Conservation (phyloP, 2,329 filamentous ascomycete species). For the Fusarium euwallaceae region DNA sequence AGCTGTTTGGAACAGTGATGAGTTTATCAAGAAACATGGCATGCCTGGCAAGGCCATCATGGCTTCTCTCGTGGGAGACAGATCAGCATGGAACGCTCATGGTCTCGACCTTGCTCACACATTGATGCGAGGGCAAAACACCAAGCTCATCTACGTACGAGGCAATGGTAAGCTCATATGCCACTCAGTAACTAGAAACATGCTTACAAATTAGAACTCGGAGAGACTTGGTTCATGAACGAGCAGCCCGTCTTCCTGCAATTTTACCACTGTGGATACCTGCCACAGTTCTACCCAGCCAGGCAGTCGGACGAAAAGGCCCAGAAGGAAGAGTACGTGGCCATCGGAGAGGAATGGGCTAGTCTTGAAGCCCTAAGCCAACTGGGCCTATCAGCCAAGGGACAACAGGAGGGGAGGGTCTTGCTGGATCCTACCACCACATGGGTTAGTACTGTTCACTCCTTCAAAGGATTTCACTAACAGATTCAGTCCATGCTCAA, state of each 20-base stretch:
- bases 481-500: conserved; percentile 12
- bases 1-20: conserved; percentile 19
- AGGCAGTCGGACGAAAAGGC: conserved; percentile 1
- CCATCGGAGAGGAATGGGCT: conserved; percentile 29
- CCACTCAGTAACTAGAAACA: neutral
- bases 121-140: neutral
- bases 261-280: conserved; percentile 28
- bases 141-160: conserved; percentile 23
- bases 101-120: conserved; percentile 25
- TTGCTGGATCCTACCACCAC: conserved; percentile 14
- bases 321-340: conserved; percentile 20
- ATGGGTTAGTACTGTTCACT: conserved; percentile 2
- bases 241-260: conserved; percentile 25
- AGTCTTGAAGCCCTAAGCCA: conserved; percentile 24
- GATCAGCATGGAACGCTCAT: conserved; percentile 17
- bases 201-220: conserved; percentile 15
- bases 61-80: conserved; percentile 22
- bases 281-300: conserved; percentile 22
- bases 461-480: neutral
- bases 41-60: conserved; percentile 21
- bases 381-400: conserved; percentile 6
- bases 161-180: conserved; percentile 16
- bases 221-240: conserved; percentile 34
- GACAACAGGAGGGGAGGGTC: conserved; percentile 12
- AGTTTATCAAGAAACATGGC: neutral